A percentile compares a stretch with the other conserved stretches of the same genome.
phyloP scores from a whole-genome alignment of 2,329 filamentous ascomycete species.

The Elsinoe fawcettii region DNA sequence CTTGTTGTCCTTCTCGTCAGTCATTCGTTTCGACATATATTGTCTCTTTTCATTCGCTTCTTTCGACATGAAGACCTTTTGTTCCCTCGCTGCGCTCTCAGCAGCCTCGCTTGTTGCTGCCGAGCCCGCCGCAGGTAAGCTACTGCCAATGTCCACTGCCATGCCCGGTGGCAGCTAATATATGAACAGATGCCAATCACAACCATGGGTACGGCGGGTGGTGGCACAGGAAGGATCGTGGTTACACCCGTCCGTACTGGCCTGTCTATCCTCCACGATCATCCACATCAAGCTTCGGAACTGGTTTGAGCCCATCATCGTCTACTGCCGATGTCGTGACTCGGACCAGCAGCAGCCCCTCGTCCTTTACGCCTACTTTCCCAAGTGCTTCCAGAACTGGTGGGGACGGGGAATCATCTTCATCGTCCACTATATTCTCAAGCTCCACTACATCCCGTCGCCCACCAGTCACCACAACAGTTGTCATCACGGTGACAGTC shows the following conservation, averaged over 20 bases:
- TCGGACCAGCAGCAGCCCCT: neutral
- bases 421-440: neutral
- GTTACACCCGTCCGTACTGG: neutral
- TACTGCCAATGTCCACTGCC: neutral
- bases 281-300: neutral
- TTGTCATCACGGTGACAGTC: neutral
- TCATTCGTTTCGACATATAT: neutral
- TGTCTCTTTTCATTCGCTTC: conserved; percentile 3
- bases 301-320: neutral
- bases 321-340: neutral
- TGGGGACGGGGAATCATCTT: neutral
- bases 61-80: neutral
- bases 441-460: conserved; percentile 1
- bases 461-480: neutral
- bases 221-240: neutral
- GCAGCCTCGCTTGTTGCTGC: neutral
- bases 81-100: neutral
- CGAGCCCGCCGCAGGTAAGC: neutral
- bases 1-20: neutral
- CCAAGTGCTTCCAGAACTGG: neutral
- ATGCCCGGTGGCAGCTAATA: neutral
- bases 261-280: neutral
- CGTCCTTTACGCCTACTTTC: conserved; percentile 4
- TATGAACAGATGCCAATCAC: neutral
- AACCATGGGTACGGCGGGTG: neutral